Base-by-base conservation (phyloP, 2,329 filamentous ascomycete genomes). In the Harringtonia aguacate region DNA sequence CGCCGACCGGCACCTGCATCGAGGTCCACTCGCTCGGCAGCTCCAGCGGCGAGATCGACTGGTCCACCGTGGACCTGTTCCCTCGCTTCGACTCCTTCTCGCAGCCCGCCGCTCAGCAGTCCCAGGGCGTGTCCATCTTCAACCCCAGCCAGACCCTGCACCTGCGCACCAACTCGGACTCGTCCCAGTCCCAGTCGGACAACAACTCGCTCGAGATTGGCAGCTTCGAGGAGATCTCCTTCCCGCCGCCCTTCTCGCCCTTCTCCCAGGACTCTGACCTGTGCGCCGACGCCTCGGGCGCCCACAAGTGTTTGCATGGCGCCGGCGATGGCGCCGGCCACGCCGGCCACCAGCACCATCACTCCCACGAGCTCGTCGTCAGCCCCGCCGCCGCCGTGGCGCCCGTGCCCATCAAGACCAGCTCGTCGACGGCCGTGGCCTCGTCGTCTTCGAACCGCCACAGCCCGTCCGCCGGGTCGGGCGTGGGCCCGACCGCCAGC, bases 131-230 rank as follows among this genome's bases (percentile, higher is more conserved):
- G 34, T 81, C 85, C 52, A 89, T 95, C 57, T 94, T 94, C 70
- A 95, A 95, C 64, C 90, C 90, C 2, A 79, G 83, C 49, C 85
- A 95, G 65, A 94, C 88, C 1, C 69, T 97, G 41, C 90, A 95
- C 66, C 75, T 94, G 56, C 79, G 89, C 53, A 89, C 83, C 44
- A 81, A 84, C 55, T 95, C 89, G 4, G 86, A 94, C 56, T 92
- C 87, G 52, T 94, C 85, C 1, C 77, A 81, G 52, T 92, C 85
- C 1, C 77, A 81, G 52, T 81, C 84, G 2, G 83, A 89, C 29
- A 62, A 77, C 61, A 70, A 74, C 61, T 68, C 81, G 57, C 58
- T 83, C 70, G 60, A 86, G 66, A 61, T 87, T 73, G 68, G 79
- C 50, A 92, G 86, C 65, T 94, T 84, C 54, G 87, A 94, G 59